Evolutionary conservation across 257 asterid species (phyloP).

Genomic region (Oldenlandia corymbosa): DNA sequence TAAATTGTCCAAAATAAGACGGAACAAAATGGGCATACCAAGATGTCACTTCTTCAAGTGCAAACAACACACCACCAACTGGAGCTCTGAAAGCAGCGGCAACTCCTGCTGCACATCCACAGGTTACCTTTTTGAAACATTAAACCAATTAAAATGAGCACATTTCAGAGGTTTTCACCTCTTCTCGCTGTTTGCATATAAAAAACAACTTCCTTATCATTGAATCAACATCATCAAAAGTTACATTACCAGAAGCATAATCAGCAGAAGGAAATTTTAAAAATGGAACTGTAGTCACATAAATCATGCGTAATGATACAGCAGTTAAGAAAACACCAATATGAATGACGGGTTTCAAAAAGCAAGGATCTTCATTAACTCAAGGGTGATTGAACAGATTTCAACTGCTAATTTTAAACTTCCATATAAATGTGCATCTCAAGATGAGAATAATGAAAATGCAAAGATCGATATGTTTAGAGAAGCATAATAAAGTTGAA

Average conservation of each 20-base stretch:
- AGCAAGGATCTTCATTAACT: slow-evolving; percentile 1
- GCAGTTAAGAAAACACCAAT: background rate
- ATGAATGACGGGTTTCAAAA: background rate
- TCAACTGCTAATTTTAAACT: background rate
- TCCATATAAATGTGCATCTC: background rate
- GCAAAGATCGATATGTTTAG: no score
- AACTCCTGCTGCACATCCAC: slow-evolving; percentile 99
- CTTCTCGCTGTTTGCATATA: slow-evolving; percentile 4
- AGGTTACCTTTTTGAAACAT: slow-evolving; percentile 83
- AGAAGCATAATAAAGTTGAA: no score
- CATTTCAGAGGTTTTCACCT: slow-evolving; percentile 24
- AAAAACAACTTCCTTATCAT: background rate
- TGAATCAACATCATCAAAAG: background rate
- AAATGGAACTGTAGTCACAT: background rate
- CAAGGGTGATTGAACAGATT: background rate
- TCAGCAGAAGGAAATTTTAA: background rate
- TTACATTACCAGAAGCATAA: background rate
- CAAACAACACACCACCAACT: slow-evolving; percentile 97
- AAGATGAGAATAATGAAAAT: no score
- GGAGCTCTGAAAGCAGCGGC: slow-evolving; percentile 99
- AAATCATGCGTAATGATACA: background rate
- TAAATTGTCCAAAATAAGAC: slow-evolving; percentile 5
- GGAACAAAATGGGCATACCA: slow-evolving; percentile 47
- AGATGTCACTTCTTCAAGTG: slow-evolving; percentile 96
- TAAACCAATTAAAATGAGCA: slow-evolving; percentile 44